phyloP scores from a whole-genome alignment of 306 rosid species.

The Begonia fuchsioides region DNA sequence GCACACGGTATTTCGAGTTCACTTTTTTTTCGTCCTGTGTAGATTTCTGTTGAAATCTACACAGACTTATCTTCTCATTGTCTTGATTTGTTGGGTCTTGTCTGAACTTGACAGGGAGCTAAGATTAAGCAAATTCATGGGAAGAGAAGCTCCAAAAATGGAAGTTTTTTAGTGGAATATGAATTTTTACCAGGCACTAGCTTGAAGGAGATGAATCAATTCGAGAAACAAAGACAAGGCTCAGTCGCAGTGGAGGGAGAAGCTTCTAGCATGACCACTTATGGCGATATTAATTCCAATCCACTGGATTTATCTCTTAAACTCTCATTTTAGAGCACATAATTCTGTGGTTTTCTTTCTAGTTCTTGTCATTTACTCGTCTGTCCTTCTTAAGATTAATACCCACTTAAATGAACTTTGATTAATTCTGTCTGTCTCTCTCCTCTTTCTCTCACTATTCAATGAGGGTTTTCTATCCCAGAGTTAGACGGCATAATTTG shows the following conservation, averaged over 20 bases:
- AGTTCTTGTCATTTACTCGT: constrained; percentile 3
- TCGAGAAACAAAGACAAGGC: constrained; percentile 9
- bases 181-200: constrained; percentile 54
- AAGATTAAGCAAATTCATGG: constrained; percentile 68
- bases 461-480: constrained; percentile 25
- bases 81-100: neutral
- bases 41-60: too few relatives aligned
- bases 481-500: constrained; percentile 31
- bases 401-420: too few relatives aligned
- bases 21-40: neutral
- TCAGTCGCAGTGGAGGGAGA: constrained; percentile 23
- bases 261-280: constrained; percentile 21
- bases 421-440: neutral
- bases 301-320: constrained; percentile 74
- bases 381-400: too few relatives aligned
- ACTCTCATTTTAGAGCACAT: constrained; percentile 25
- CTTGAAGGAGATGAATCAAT: constrained; percentile 29
- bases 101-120: constrained; percentile 21
- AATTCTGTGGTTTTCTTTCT: too few relatives aligned
- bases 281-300: constrained; percentile 18
- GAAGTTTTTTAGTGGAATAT: constrained; percentile 56
- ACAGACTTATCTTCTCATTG: neutral
- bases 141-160: constrained; percentile 20
- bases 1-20: constrained; percentile 32
- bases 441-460: neutral